Percentiles rank a stretch among this genome's conserved stretches.
Evolutionary conservation across 2,329 filamentous ascomycete genomes (phyloP).

Genomic region (Colletotrichum orchidophilum): DNA sequence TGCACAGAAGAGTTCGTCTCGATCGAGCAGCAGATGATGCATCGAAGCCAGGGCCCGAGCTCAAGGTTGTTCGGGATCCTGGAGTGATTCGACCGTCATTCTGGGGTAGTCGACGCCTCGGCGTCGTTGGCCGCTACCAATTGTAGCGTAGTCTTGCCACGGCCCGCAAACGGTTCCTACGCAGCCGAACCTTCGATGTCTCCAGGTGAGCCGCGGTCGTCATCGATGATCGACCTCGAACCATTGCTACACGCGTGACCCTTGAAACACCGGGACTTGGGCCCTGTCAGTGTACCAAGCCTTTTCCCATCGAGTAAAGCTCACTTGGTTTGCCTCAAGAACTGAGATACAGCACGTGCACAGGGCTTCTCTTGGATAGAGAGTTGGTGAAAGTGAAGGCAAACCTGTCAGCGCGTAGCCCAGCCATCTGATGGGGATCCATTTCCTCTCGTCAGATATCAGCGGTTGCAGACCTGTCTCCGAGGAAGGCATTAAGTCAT

Average conservation of each 20-base stretch:
- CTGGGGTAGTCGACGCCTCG: neutral
- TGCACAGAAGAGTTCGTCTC: slow-evolving; percentile 16
- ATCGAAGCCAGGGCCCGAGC: slow-evolving; percentile 5
- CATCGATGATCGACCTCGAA: slow-evolving; percentile 18
- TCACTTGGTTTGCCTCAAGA: neutral
- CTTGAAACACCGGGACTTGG: neutral
- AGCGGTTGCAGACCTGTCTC: too few relatives aligned
- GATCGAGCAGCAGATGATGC: slow-evolving; percentile 5
- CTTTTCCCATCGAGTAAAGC: neutral
- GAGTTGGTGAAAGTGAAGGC: neutral
- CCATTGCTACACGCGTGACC: neutral
- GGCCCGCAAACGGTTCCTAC: slow-evolving; percentile 18
- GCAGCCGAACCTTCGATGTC: slow-evolving; percentile 12
- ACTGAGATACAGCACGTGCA: neutral
- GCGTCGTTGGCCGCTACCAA: neutral
- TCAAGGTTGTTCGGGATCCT: neutral
- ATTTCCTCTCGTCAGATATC: too few relatives aligned
- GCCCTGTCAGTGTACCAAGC: neutral
- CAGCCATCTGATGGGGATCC: too few relatives aligned
- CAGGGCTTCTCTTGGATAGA: neutral
- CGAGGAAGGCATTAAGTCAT: too few relatives aligned
- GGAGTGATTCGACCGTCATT: neutral
- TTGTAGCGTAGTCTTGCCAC: neutral
- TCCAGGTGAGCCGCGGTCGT: slow-evolving; percentile 6
- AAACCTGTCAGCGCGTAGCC: too few relatives aligned